Base-by-base conservation (phyloP, 169 alveolate genomes). In the Eimeria acervulina region DNA sequence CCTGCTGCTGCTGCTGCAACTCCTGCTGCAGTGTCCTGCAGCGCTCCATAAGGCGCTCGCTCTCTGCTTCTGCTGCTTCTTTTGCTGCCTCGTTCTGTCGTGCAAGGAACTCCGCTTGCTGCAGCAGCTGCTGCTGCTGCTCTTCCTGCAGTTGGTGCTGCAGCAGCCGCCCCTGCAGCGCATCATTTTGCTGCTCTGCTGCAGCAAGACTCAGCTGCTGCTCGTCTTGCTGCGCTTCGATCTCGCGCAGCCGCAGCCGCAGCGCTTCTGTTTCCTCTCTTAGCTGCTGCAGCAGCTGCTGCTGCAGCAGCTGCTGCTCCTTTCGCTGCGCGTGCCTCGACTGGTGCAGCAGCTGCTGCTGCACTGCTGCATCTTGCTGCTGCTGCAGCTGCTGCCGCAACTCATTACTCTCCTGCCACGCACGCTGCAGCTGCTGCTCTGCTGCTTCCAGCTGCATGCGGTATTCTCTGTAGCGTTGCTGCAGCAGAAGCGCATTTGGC, bases 341-440 rank as follows among this genome's bases (percentile, higher is more conserved):
- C 28, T 88, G 94, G 55, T 88, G 85, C 61, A 63, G 94, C 51
- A 63, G 44, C 84, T 88, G 85, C 94, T 88, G 94, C 81, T 88
- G 94, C 84, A 63, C 52, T 47, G 61, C 85, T 23, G 44, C 66
- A 42, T 88, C 94, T 44, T 88, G 94, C 94, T 88, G 94, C 94
- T 88, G 94, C 70, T 88, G 94, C 94, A 63, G 94, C 94, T 88
- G 85, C 98, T 96, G 21, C 99, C 99, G 83, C 94, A 63, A 85
- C 28, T 88, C 85, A 52, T 44, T 44, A 59, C 84, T 61, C 51
- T 66, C 85, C 85, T 99, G 99, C 98, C 92, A 98, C 6, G 81
- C 85, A 17, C 84, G 94, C 68, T 88, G 84, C 70, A 63, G 85
- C 68, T 88, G 94, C 94, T 88, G 94, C 94, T 88, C 85, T 63